A percentile compares a stretch with the other conserved stretches of the same genome.
Conservation (phyloP, 441 rosid genomes). For the Pelargonium myrrhifolium region DNA sequence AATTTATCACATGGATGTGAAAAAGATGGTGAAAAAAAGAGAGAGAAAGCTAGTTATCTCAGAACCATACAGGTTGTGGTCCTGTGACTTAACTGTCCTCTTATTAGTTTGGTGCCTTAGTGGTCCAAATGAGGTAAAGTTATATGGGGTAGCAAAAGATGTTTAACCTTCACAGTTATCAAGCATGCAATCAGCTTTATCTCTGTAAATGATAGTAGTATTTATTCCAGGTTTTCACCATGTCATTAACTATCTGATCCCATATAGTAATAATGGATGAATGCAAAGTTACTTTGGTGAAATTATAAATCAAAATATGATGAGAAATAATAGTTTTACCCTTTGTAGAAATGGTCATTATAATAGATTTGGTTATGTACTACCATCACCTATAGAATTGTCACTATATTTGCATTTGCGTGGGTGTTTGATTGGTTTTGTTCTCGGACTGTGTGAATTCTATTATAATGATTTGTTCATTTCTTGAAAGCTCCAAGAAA, state of each 20-base stretch:
- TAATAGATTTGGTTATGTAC: neutral
- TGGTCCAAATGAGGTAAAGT: slow-evolving; percentile 35
- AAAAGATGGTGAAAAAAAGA: neutral
- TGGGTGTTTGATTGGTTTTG: neutral
- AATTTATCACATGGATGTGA: slow-evolving; percentile 5
- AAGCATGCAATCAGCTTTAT: slow-evolving; percentile 15
- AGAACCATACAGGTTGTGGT: slow-evolving; percentile 21
- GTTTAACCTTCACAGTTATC: slow-evolving; percentile 21
- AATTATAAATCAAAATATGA: too few species aligned
- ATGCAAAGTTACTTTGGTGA: neutral
- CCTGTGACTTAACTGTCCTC: slow-evolving; percentile 25
- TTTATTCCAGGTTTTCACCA: slow-evolving; percentile 10
- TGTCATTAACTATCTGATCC: slow-evolving; percentile 9
- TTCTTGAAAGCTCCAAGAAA: neutral
- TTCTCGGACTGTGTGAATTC: neutral
- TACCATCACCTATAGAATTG: too few species aligned
- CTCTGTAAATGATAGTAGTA: slow-evolving; percentile 17
- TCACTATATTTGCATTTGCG: too few species aligned
- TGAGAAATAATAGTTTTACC: too few species aligned
- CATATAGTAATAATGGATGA: slow-evolving; percentile 2
- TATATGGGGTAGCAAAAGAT: slow-evolving; percentile 18
- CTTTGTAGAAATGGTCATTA: too few species aligned
- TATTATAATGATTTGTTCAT: neutral
- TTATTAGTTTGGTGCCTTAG: slow-evolving; percentile 21
- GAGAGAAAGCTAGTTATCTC: slow-evolving; percentile 16